Evolutionary conservation across 148 eudicot genomes (phyloP).

Genomic region (Rhododendron griersonianum): DNA sequence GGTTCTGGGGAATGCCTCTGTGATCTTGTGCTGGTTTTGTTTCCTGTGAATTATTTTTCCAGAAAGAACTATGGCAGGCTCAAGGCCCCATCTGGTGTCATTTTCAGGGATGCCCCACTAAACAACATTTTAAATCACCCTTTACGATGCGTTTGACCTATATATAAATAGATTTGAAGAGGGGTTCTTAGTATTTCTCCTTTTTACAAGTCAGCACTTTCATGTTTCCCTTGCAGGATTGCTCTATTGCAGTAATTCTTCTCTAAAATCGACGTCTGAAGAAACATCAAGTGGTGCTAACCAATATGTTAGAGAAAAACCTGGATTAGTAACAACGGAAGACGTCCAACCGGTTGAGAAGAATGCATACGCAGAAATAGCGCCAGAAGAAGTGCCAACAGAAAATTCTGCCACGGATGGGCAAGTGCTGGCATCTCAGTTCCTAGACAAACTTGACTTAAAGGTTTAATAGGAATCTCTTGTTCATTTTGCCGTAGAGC

Average conservation of each 20-base stretch:
- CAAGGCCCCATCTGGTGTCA: not conserved
- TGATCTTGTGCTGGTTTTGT: not conserved
- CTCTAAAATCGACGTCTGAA: constrained; percentile 43
- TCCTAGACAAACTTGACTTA: constrained; percentile 40
- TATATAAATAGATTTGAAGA: not conserved
- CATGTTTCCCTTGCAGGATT: constrained; percentile 28
- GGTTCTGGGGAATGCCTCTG: not conserved
- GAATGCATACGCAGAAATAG: constrained; percentile 19
- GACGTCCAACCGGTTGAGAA: constrained; percentile 22
- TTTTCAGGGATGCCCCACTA: not conserved
- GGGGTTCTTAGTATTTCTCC: not conserved
- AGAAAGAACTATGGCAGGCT: no score
- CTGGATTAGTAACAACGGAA: constrained; percentile 22
- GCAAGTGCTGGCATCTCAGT: constrained; percentile 24
- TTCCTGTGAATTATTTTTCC: not conserved
- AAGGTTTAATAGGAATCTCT: constrained; percentile 35
- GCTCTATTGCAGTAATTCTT: constrained; percentile 13
- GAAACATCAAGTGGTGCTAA: constrained; percentile 30
- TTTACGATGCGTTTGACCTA: no score
- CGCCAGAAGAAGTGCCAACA: constrained; percentile 7
- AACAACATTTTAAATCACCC: not conserved
- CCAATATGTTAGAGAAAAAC: constrained; percentile 20
- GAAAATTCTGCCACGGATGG: constrained; percentile 29
- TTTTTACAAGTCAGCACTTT: not conserved
- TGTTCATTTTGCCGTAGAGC: not conserved